phyloP scores from a whole-genome alignment of 345 rosid species.

The Syzygium grande region DNA sequence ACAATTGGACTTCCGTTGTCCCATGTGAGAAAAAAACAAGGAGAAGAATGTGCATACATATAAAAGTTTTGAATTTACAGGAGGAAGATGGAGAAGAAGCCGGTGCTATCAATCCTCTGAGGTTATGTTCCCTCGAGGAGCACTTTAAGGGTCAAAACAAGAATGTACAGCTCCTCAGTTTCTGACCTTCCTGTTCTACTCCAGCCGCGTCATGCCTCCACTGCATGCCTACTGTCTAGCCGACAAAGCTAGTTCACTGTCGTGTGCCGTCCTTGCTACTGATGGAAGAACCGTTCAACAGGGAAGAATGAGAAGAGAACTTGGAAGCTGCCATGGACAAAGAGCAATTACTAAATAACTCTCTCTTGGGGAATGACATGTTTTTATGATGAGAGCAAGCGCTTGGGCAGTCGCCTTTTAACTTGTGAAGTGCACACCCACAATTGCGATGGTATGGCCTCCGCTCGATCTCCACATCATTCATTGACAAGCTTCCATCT shows the following conservation, averaged over 20 bases:
- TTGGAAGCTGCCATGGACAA: background rate
- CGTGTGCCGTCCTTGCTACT: background rate
- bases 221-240: background rate
- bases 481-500: background rate
- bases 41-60: background rate
- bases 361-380: background rate
- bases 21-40: background rate
- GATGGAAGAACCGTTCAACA: background rate
- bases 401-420: background rate
- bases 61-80: background rate
- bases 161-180: background rate
- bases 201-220: background rate
- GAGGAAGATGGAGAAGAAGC: background rate
- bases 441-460: constrained; percentile 15
- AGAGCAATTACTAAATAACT: background rate
- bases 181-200: background rate
- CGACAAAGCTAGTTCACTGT: background rate
- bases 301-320: background rate
- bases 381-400: background rate
- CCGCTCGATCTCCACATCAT: constrained; percentile 1
- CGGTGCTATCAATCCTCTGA: background rate
- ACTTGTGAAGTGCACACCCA: constrained; percentile 6
- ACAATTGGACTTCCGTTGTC: background rate
- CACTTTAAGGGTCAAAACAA: background rate
- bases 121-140: background rate